These are phyloP conservation scores for Cryomyces minteri DNA, from an alignment of 495 filamentous ascomycete species.

Conservation along the genomic window DNA sequence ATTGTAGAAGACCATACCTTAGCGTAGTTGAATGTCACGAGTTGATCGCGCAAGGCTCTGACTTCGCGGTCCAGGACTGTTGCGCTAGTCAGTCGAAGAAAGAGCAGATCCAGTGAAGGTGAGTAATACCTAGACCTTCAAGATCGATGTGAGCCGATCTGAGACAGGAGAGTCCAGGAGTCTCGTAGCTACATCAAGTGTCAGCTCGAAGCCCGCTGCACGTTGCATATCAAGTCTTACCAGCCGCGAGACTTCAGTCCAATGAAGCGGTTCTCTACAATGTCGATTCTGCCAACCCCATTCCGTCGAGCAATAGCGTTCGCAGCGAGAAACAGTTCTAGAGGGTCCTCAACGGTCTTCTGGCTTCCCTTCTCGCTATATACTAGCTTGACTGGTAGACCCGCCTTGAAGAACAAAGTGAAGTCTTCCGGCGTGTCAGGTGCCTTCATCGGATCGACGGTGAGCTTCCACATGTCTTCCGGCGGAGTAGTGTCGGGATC, in stretches of 20 bases:
- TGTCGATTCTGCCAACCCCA: slow-evolving; percentile 80
- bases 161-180: slow-evolving; percentile 51
- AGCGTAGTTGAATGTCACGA: slow-evolving; percentile 50
- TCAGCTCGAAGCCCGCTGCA: too few species aligned
- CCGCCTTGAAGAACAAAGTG: slow-evolving; percentile 68
- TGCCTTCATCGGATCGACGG: slow-evolving; percentile 55
- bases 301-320: slow-evolving; percentile 62
- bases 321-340: slow-evolving; percentile 62
- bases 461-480: slow-evolving; percentile 72
- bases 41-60: slow-evolving; percentile 67
- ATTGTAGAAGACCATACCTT: slow-evolving; percentile 17
- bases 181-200: slow-evolving; percentile 41
- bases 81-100: too few species aligned
- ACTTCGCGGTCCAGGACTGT: slow-evolving; percentile 46
- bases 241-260: slow-evolving; percentile 76
- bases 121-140: slow-evolving; percentile 55
- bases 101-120: too few species aligned
- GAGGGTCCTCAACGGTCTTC: slow-evolving; percentile 50
- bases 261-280: slow-evolving; percentile 54
- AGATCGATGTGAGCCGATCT: slow-evolving; percentile 65
- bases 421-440: slow-evolving; percentile 62
- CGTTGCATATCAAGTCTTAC: too few species aligned
- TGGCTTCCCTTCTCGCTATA: slow-evolving; percentile 26
- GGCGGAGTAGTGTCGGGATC: slow-evolving; percentile 48
- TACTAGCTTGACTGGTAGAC: slow-evolving; percentile 59